Evolutionary conservation across 352 stramenopile genomes (phyloP).

Genomic region (Phytophthora pistaciae): DNA sequence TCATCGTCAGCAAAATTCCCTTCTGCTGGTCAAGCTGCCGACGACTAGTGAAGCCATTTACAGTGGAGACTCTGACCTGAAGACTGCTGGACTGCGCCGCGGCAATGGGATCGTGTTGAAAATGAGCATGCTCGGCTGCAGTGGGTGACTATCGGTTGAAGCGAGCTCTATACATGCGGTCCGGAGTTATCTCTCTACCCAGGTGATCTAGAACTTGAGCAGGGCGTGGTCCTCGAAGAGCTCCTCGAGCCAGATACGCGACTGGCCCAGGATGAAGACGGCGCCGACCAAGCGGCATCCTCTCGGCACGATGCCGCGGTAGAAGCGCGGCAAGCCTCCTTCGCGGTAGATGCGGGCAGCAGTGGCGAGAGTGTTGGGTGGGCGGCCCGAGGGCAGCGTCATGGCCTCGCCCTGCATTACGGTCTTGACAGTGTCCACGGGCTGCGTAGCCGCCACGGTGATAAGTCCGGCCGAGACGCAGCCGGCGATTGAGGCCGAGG

Average conservation of each 20-base stretch:
- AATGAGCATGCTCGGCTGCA: background rate
- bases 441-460: slow-evolving; percentile 81
- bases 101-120: slow-evolving; percentile 10
- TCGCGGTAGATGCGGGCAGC: slow-evolving; percentile 57
- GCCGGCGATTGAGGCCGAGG: slow-evolving; percentile 68
- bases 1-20: slow-evolving; percentile 15
- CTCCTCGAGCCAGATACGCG: slow-evolving; percentile 76
- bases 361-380: slow-evolving; percentile 52
- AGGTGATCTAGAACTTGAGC: slow-evolving; percentile 44
- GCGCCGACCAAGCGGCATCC: slow-evolving; percentile 83
- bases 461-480: slow-evolving; percentile 78
- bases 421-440: slow-evolving; percentile 87
- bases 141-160: slow-evolving; percentile 4
- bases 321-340: slow-evolving; percentile 65
- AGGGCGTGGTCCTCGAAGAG: slow-evolving; percentile 73
- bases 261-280: slow-evolving; percentile 85
- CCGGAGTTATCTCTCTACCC: slow-evolving; percentile 15
- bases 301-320: slow-evolving; percentile 77
- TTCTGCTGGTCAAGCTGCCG: background rate
- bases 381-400: slow-evolving; percentile 40
- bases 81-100: background rate
- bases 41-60: slow-evolving; percentile 18
- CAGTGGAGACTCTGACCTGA: background rate
- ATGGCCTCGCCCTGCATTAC: slow-evolving; percentile 87
- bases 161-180: slow-evolving; percentile 19